These are phyloP conservation scores for Artemisia annua DNA, from an alignment of 129 eudicot genomes.

Conservation along the genomic window DNA sequence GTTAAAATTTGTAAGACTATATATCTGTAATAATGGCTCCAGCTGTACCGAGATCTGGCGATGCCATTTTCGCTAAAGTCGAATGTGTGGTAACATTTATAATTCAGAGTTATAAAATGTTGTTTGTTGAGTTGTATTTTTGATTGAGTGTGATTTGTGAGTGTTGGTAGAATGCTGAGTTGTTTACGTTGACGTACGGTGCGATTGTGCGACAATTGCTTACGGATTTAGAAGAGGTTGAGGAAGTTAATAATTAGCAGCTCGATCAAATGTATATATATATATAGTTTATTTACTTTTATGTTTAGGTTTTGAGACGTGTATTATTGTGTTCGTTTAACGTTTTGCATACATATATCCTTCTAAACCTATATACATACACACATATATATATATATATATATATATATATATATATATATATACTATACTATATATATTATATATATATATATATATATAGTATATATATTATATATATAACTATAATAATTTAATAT, in stretches of 20 bases:
- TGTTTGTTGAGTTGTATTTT: background rate
- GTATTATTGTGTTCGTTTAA: slow-evolving; percentile 3
- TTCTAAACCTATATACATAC: too few species aligned
- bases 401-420: too few species aligned
- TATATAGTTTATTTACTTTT: background rate
- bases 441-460: too few species aligned
- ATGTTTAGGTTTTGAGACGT: too few species aligned
- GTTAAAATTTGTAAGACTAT: background rate
- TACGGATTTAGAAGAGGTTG: slow-evolving; percentile 98
- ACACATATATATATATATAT: too few species aligned
- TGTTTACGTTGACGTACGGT: slow-evolving; percentile 87
- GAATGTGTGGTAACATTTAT: slow-evolving; percentile 66
- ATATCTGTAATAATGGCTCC: slow-evolving; percentile 56
- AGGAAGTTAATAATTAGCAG: slow-evolving; percentile 95
- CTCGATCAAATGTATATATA: slow-evolving; percentile 95
- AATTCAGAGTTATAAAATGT: background rate
- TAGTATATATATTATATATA: too few species aligned
- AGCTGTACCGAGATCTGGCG: slow-evolving; percentile 79
- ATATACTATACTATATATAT: too few species aligned
- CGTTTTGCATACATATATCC: too few species aligned
- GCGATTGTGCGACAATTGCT: slow-evolving; percentile 91
- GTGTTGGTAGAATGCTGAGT: slow-evolving; percentile 70
- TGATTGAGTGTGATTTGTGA: slow-evolving; percentile 19
- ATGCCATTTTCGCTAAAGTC: slow-evolving; percentile 83
- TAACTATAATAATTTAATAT: too few species aligned